Conservation (phyloP, 2,329 filamentous ascomycete genomes). For the Calonectria fujianensis region DNA sequence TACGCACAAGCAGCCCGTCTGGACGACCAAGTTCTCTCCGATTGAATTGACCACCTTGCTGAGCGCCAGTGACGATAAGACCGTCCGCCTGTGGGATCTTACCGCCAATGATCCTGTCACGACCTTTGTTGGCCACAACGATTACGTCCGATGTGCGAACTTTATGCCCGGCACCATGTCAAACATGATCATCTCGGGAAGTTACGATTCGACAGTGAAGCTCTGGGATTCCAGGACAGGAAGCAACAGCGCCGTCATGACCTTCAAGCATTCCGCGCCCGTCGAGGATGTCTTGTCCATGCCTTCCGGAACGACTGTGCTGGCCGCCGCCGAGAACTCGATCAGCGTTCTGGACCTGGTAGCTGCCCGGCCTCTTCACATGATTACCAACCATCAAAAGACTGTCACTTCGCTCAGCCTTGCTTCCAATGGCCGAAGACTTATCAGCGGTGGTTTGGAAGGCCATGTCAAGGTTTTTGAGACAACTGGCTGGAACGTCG, state of each 20-base stretch:
- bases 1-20: conserved; percentile 94
- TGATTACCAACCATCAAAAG: conserved; percentile 97
- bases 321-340: conserved; percentile 89
- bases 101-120: conserved; percentile 84
- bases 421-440: conserved; percentile 85
- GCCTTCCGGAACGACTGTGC: conserved; percentile 88
- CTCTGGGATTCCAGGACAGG: conserved; percentile 93
- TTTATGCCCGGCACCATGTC: conserved; percentile 86
- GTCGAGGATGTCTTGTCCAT: conserved; percentile 93
- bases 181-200: conserved; percentile 89
- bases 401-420: conserved; percentile 92
- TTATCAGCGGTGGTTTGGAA: conserved; percentile 92
- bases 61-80: conserved; percentile 93
- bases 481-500: conserved; percentile 94
- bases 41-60: conserved; percentile 89
- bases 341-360: conserved; percentile 95
- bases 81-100: conserved; percentile 95
- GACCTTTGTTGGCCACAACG: conserved; percentile 89
- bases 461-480: conserved; percentile 99
- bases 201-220: conserved; percentile 94
- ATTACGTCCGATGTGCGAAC: conserved; percentile 91
- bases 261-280: conserved; percentile 93
- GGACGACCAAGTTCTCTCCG: conserved; percentile 94
- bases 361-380: conserved; percentile 88
- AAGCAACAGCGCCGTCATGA: conserved; percentile 83